phyloP scores from a whole-genome alignment of 176 grass and related monocot genomes.

The Elaeis guineensis region DNA sequence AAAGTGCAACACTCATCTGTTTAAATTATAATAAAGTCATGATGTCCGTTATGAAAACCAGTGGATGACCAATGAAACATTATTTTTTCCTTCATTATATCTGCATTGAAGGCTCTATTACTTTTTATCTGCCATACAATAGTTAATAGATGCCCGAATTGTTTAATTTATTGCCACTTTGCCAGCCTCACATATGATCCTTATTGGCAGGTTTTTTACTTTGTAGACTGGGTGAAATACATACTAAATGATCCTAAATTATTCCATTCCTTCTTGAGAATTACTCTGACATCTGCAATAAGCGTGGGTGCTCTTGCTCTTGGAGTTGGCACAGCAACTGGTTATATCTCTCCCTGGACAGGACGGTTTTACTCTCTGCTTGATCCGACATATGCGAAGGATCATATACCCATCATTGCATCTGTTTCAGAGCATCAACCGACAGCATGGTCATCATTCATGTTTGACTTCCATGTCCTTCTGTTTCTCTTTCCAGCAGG shows the following conservation, averaged over 20 bases:
- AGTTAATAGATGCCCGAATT: too few species aligned
- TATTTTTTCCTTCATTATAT: too few species aligned
- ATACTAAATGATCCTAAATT: constrained; percentile 75
- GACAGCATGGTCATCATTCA: constrained; percentile 98
- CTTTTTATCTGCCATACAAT: too few species aligned
- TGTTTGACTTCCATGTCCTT: constrained; percentile 99
- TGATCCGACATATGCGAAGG: constrained; percentile 97
- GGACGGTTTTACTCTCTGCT: constrained; percentile 96
- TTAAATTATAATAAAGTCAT: too few species aligned
- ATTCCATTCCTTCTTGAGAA: constrained; percentile 83
- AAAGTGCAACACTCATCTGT: too few species aligned
- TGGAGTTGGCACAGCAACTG: constrained; percentile 82
- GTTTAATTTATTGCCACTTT: too few species aligned
- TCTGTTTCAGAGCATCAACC: constrained; percentile 99
- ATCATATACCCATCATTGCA: constrained; percentile 96
- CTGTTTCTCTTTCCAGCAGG: constrained; percentile 95
- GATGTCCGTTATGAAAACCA: too few species aligned
- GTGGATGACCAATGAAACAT: too few species aligned
- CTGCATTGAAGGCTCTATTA: too few species aligned
- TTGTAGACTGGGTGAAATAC: constrained; percentile 88
- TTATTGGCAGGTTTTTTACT: constrained; percentile 74
- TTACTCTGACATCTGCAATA: constrained; percentile 80
- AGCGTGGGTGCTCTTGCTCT: constrained; percentile 68
- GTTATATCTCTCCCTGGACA: constrained; percentile 98
- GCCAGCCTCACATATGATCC: neutral